A percentile compares a stretch with the other conserved stretches of the same genome.
Conservation (phyloP, 2,329 filamentous ascomycete species). For the Plenodomus biglobosus region DNA sequence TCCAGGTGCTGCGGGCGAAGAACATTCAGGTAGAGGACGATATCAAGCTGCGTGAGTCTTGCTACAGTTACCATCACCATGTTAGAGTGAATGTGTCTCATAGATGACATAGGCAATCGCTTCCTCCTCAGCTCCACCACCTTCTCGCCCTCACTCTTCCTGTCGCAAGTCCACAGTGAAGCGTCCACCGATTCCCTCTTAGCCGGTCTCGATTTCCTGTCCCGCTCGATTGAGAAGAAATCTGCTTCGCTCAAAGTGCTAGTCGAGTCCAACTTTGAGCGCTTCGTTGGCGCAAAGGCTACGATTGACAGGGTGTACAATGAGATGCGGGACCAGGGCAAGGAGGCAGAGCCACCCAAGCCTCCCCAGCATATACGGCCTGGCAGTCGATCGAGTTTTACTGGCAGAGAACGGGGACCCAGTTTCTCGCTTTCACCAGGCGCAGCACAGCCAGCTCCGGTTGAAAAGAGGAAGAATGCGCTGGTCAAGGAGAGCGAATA, state of each 20-base stretch:
- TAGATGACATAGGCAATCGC: conserved; percentile 66
- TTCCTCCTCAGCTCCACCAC: conserved; percentile 95
- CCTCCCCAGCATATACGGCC: conserved; percentile 64
- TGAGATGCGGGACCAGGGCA: conserved; percentile 82
- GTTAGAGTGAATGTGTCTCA: conserved; percentile 9
- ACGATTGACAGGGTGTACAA: conserved; percentile 99
- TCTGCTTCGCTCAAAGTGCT: conserved; percentile 94
- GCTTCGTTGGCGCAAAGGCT: conserved; percentile 94
- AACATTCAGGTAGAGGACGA: conserved; percentile 86
- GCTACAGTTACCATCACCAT: neutral
- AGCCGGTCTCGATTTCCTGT: conserved; percentile 80
- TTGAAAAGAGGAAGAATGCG: conserved; percentile 80
- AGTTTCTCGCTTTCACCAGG: conserved; percentile 35
- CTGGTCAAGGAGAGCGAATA: conserved; percentile 77
- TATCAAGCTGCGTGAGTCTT: conserved; percentile 66
- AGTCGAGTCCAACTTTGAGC: conserved; percentile 97
- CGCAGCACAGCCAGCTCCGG: conserved; percentile 29
- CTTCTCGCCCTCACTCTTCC: conserved; percentile 88
- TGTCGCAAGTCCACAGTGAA: conserved; percentile 86
- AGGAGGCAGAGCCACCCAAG: conserved; percentile 38
- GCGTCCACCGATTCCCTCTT: conserved; percentile 82
- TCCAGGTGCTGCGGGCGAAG: conserved; percentile 72
- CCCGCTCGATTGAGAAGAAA: conserved; percentile 93
- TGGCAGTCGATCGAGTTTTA: conserved; percentile 64
- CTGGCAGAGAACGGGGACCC: conserved; percentile 49